A percentile compares a stretch with the other conserved stretches of the same genome.
Conservation (phyloP, 1,284 basidiomycete genomes). For the Phellopilus nigrolimitatus region DNA sequence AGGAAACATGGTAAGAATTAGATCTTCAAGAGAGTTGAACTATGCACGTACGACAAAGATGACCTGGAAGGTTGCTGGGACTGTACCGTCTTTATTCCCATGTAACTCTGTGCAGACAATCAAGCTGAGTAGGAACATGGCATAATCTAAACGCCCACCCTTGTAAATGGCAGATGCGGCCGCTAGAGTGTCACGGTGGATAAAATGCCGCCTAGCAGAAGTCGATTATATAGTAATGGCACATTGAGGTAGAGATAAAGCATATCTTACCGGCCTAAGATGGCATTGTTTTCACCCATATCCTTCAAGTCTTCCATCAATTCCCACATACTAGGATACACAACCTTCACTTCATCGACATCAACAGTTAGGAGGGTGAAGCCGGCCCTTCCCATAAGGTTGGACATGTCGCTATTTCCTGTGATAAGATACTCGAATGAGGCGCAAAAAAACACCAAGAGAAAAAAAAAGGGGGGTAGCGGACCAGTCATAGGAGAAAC, state of each 20-base stretch:
- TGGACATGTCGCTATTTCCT: conserved; percentile 91
- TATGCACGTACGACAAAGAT: conserved; percentile 77
- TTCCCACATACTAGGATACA: conserved; percentile 96
- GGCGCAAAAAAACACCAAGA: neutral
- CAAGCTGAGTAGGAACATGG: neutral
- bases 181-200: conserved; percentile 84
- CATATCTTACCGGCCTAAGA: conserved; percentile 65
- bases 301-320: conserved; percentile 87
- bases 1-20: conserved; percentile 11
- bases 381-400: conserved; percentile 86
- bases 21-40: conserved; percentile 2
- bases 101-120: conserved; percentile 61
- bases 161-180: conserved; percentile 93
- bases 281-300: conserved; percentile 97
- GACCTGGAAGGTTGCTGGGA: conserved; percentile 95
- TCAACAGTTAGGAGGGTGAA: conserved; percentile 95
- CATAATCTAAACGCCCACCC: conserved; percentile 41
- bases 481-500: conserved; percentile 96
- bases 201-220: conserved; percentile 50
- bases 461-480: conserved; percentile 27
- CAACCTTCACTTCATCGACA: conserved; percentile 87
- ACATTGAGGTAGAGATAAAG: too few species aligned
- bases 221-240: too few species aligned
- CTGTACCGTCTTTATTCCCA: conserved; percentile 74
- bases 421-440: neutral